Conservation (phyloP, 805 yeast genomes). For the Metschnikowia similis region DNA sequence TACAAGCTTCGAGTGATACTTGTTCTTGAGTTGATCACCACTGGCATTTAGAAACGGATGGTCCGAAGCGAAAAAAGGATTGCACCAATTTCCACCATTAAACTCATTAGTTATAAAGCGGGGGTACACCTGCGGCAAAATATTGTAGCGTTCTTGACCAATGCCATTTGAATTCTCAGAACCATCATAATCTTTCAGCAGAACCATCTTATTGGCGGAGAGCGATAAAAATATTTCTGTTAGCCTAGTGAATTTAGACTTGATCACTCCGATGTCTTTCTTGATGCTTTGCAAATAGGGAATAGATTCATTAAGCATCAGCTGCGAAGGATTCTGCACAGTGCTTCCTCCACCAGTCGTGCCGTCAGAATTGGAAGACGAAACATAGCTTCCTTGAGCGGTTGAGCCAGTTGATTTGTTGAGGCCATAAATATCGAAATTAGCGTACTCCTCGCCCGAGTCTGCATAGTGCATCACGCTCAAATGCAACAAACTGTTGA, state of each 20-base stretch:
- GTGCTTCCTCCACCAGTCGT: slow-evolving; percentile 7
- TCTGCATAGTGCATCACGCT: slow-evolving; percentile 34
- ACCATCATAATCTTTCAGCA: slow-evolving; percentile 32
- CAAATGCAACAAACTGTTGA: slow-evolving; percentile 61
- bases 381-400: slow-evolving; percentile 7
- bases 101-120: slow-evolving; percentile 62
- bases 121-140: slow-evolving; percentile 64
- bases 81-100: slow-evolving; percentile 78
- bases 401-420: slow-evolving; percentile 17
- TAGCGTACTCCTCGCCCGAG: slow-evolving; percentile 27
- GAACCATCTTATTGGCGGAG: slow-evolving; percentile 31
- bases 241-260: slow-evolving; percentile 27
- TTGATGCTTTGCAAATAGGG: slow-evolving; percentile 38
- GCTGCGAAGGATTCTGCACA: slow-evolving; percentile 2
- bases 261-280: slow-evolving; percentile 34
- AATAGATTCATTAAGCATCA: slow-evolving; percentile 9
- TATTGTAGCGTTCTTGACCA: slow-evolving; percentile 32
- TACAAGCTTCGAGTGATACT: slow-evolving; percentile 41
- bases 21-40: slow-evolving; percentile 41
- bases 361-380: slow-evolving; percentile 12
- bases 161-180: slow-evolving; percentile 35
- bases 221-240: slow-evolving; percentile 28
- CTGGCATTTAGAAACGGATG: slow-evolving; percentile 37
- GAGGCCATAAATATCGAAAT: slow-evolving; percentile 26
- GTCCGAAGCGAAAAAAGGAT: slow-evolving; percentile 51